These are phyloP conservation scores for Arthrinium puccinioides DNA, from an alignment of 2,329 filamentous ascomycete genomes.

Conservation along the genomic window DNA sequence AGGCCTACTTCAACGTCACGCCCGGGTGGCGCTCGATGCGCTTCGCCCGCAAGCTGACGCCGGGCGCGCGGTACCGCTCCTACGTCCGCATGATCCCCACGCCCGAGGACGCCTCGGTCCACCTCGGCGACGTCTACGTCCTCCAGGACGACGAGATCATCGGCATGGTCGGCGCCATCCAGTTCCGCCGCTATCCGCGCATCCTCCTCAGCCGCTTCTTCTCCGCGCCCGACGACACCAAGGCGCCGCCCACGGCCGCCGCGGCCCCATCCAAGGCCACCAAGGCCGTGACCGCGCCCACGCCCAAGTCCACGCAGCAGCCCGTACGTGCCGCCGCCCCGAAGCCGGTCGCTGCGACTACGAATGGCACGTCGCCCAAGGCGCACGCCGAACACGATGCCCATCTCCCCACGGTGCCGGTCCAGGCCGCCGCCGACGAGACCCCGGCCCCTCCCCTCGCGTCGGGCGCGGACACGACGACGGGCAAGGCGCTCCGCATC, in stretches of 20 bases:
- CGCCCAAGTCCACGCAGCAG: no score
- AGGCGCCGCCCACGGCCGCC: no score
- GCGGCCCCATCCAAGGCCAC: background rate
- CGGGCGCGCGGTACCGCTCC: constrained; percentile 7
- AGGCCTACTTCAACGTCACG: constrained; percentile 12
- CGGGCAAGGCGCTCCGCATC: constrained; percentile 18
- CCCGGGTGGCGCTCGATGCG: constrained; percentile 15
- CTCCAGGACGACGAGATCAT: constrained; percentile 15
- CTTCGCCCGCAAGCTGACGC: constrained; percentile 11
- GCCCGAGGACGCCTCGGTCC: constrained; percentile 7
- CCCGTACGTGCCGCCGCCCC: background rate
- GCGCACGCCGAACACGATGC: no score
- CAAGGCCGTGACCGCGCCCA: no score
- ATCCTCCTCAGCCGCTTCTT: constrained; percentile 10
- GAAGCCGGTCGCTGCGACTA: no score
- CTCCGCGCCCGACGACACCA: background rate
- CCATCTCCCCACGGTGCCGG: no score
- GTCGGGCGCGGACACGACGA: constrained; percentile 10
- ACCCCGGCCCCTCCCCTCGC: no score
- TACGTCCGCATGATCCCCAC: constrained; percentile 19
- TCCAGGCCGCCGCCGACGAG: no score
- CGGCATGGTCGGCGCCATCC: constrained; percentile 14
- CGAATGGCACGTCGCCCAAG: no score
- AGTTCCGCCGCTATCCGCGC: constrained; percentile 16
- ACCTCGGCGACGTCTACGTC: constrained; percentile 17